Conservation (phyloP, 768 basidiomycete species). For the Fistulinella prunicolor region DNA sequence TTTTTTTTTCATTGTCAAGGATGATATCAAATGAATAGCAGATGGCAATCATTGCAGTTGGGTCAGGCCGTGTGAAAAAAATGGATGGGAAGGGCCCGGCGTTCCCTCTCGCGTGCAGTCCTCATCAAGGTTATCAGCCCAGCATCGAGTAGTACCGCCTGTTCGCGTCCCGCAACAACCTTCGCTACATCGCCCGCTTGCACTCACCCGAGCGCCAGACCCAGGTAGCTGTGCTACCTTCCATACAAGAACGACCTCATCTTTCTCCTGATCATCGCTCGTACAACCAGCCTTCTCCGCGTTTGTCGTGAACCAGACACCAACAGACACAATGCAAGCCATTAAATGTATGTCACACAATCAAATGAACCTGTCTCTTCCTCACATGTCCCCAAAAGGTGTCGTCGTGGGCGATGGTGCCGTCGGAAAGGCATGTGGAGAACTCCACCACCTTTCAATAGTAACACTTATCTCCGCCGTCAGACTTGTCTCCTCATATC, state of each 20-base stretch:
- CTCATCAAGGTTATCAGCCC: conserved; percentile 29
- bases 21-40: conserved; percentile 1
- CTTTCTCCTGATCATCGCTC: conserved; percentile 14
- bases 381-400: conserved; percentile 51
- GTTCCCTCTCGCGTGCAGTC: conserved; percentile 17
- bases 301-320: conserved; percentile 14
- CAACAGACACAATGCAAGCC: conserved; percentile 64
- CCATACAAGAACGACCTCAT: conserved; percentile 8
- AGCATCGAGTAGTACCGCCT: conserved; percentile 24
- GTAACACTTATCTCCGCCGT: conserved; percentile 11
- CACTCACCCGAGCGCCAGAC: not conserved
- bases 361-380: conserved; percentile 19
- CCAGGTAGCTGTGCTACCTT: conserved; percentile 5
- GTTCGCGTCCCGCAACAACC: conserved; percentile 10
- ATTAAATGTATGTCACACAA: conserved; percentile 72
- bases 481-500: conserved; percentile 99
- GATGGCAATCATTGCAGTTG: conserved; percentile 1
- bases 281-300: conserved; percentile 11
- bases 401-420: conserved; percentile 99
- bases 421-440: conserved; percentile 81
- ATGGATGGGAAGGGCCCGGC: conserved; percentile 9
- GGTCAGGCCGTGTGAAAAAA: conserved; percentile 24
- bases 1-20: conserved; percentile 9
- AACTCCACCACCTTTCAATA: conserved; percentile 3
- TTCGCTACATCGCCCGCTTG: not conserved